Conservation (phyloP, 2,329 filamentous ascomycete genomes). For the Alternaria ventricosa region DNA sequence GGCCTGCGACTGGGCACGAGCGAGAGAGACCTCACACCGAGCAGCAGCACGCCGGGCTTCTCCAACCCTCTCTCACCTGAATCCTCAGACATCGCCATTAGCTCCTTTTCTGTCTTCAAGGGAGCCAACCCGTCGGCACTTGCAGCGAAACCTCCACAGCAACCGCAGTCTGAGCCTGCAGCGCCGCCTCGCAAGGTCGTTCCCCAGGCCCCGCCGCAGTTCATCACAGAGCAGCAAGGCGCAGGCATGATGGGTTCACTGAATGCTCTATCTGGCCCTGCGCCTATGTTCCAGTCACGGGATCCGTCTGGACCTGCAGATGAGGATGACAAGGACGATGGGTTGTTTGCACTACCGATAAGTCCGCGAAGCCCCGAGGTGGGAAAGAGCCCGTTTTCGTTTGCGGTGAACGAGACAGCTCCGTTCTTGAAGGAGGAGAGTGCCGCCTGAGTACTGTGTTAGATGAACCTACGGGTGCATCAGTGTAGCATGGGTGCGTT, state of each 20-base stretch:
- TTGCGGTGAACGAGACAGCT: conserved; percentile 49
- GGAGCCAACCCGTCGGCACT: conserved; percentile 51
- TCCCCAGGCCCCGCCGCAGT: conserved; percentile 45
- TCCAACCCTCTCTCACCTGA: conserved; percentile 66
- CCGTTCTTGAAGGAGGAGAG: conserved; percentile 42
- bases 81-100: conserved; percentile 67
- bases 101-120: conserved; percentile 65
- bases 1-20: conserved; percentile 80
- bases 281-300: conserved; percentile 38
- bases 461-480: not conserved
- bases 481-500: not conserved
- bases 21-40: conserved; percentile 66
- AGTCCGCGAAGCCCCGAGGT: conserved; percentile 87
- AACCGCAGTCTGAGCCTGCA: conserved; percentile 27
- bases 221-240: conserved; percentile 50
- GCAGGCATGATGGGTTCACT: conserved; percentile 52
- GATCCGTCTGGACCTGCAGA: conserved; percentile 39
- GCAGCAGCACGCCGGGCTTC: conserved; percentile 35
- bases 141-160: conserved; percentile 52
- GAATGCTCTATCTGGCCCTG: conserved; percentile 50
- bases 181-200: conserved; percentile 43
- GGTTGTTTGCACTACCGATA: conserved; percentile 85
- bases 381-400: conserved; percentile 79
- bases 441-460: conserved; percentile 25
- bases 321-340: conserved; percentile 71